Base-by-base conservation (phyloP, 208 protist species). In the Wallacemonas rigidus region DNA sequence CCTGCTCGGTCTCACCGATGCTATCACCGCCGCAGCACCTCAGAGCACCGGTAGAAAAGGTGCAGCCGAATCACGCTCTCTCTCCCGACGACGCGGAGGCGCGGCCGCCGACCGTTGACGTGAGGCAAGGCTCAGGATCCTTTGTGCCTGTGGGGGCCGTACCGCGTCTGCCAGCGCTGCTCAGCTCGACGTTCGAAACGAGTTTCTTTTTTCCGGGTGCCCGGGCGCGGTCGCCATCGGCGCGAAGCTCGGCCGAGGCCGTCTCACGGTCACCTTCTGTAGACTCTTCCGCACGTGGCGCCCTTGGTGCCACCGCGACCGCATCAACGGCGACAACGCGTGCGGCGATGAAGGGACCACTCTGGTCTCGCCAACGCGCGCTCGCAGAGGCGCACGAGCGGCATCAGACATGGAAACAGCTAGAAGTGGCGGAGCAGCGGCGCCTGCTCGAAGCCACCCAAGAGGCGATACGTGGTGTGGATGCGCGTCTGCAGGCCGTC, bases 391-490 rank as follows among this genome's bases (percentile, higher is more conserved):
- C 40, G 15, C 5, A 48, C 41, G 60, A 65, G 43, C 60, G 60
- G 3, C 36, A 65, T 36, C 60, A 38, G 9, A 65, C 60, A 14
- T 65, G 60, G 60, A 65, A 44, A 41, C 60, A 65, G 43, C 38
- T 65, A 6, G 41, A 45, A 36, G n/a, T 65, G 7, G 38, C 60
- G 43, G 60, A 65, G 26, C 60, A 51, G 43, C 7, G 14, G 8
- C 60, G 60, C 3, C 60, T 6, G 14, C 38, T 44, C 3, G 60
- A 65, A 5, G 64, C 64, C 3, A 72, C 61, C 43, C 26, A 78
- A 17, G 39, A 60, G 44, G 71, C 81, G 54, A 72, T 83, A 40
- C 39, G 44, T 9, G 71, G 77, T 2, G 80, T 50, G n/a, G 76
- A 79, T 57, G 47, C n/a, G 15, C 44, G 57, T 12, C 77, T 74